These are phyloP conservation scores for Claviceps pazoutovae DNA, from an alignment of 2,329 filamentous ascomycete genomes.

Conservation along the genomic window DNA sequence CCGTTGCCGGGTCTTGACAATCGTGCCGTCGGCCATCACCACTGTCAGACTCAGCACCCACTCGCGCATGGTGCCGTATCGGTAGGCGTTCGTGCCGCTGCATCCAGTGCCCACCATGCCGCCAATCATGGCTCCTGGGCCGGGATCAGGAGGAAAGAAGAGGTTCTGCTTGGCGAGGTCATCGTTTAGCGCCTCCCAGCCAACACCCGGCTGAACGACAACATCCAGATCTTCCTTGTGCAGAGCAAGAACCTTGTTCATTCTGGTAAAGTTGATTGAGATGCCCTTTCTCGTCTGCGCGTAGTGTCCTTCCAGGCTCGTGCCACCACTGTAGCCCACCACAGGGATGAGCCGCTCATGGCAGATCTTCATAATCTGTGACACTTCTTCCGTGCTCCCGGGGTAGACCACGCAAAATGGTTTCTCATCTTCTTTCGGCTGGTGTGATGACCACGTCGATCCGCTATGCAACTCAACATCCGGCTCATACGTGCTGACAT, in stretches of 20 bases:
- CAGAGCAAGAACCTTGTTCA: slow-evolving; percentile 67
- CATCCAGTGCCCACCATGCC: slow-evolving; percentile 68
- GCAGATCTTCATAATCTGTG: slow-evolving; percentile 79
- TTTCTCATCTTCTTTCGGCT: slow-evolving; percentile 30
- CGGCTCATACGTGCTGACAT: slow-evolving; percentile 45
- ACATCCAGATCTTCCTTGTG: slow-evolving; percentile 69
- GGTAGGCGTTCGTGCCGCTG: slow-evolving; percentile 76
- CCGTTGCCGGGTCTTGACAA: slow-evolving; percentile 79
- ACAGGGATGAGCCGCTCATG: slow-evolving; percentile 70
- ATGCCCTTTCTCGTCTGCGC: slow-evolving; percentile 70
- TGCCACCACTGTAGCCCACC: slow-evolving; percentile 76
- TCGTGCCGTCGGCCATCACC: slow-evolving; percentile 76
- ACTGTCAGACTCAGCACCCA: slow-evolving; percentile 83
- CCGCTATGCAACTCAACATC: slow-evolving; percentile 44
- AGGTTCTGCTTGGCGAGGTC: slow-evolving; percentile 57
- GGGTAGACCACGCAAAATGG: slow-evolving; percentile 67
- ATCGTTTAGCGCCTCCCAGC: slow-evolving; percentile 79
- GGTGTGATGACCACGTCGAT: slow-evolving; percentile 51
- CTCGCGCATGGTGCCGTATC: slow-evolving; percentile 89
- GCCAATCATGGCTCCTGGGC: slow-evolving; percentile 83
- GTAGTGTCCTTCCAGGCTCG: slow-evolving; percentile 80
- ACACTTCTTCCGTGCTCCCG: slow-evolving; percentile 65
- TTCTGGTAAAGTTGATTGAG: slow-evolving; percentile 72
- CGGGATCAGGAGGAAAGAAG: slow-evolving; percentile 87
- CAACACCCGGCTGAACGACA: slow-evolving; percentile 66